Base-by-base conservation (phyloP, 2,329 filamentous ascomycete genomes). In the Uncinocarpus reesii region DNA sequence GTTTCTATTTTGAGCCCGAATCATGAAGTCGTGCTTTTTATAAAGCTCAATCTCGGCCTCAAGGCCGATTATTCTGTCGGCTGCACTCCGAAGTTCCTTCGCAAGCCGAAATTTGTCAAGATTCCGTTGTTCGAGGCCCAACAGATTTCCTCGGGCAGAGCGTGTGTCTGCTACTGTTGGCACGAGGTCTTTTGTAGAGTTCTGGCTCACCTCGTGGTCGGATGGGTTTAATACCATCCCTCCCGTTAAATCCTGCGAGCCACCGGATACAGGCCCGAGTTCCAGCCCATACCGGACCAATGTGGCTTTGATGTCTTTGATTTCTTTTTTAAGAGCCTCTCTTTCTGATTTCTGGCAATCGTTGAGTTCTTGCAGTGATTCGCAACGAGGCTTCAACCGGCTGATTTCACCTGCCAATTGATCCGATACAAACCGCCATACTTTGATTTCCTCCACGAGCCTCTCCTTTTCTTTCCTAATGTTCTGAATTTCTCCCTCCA, bases 401-500 rank as follows among this genome's bases (percentile, higher is more conserved):
- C 7, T 15, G 3, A 38, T 31, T 29, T 37, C 32, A 20, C n/a
- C 4, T 21, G 2, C 13, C 21, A 34, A 23, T 16, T 29, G 23
- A 16, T 37, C 32, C n/a, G 13, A 7, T 1, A 21, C 20, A n/a
- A 29, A 28, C 23, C 38, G 41, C 42, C 50, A 47, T 20, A 23
- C 32, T 23, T 44, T 40, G 11, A 35, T 35, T 23, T 46, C 40
- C 5, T 6, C 29, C 7, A 35, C n/a, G 8, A 49, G 13, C 1
- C 20, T 18, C 15, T 47, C 32, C 23, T 29, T 28, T 23, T 52
- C 36, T 15, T 47, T 10, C 10, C 24, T 11, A 26, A 44, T 23
- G 6, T 40, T 26, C 15, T 34, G 29, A 11, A 52, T 49, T 13
- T 43, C 16, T 23, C 44, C 31, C 6, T 52, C 47, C 20, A 46